Conservation (phyloP, 1,139 yeast species). For the Meyerozyma smithsonii region DNA sequence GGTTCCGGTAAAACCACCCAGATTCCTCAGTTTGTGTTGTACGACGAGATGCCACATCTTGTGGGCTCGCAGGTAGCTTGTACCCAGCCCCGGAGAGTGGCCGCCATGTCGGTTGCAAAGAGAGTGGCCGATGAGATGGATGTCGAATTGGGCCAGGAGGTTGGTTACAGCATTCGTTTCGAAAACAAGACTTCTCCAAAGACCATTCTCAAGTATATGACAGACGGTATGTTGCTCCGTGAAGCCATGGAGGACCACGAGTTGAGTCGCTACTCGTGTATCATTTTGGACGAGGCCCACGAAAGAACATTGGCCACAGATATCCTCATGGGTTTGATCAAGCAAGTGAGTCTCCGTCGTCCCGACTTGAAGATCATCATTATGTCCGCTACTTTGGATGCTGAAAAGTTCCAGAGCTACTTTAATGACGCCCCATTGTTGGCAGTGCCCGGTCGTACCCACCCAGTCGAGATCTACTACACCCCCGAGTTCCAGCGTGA, state of each 20-base stretch:
- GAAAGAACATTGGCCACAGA: constrained; percentile 96
- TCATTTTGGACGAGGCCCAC: constrained; percentile 96
- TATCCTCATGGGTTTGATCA: constrained; percentile 90
- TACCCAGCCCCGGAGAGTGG: constrained; percentile 97
- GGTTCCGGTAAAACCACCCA: constrained; percentile 98
- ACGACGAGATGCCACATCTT: constrained; percentile 85
- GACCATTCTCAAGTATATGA: constrained; percentile 91
- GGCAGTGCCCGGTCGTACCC: constrained; percentile 98
- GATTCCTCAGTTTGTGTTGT: constrained; percentile 91
- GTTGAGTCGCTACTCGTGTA: constrained; percentile 75
- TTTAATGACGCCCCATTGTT: constrained; percentile 88
- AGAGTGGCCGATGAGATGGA: constrained; percentile 98
- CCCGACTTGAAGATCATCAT: constrained; percentile 87
- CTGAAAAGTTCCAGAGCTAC: constrained; percentile 88
- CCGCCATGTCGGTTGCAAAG: constrained; percentile 95
- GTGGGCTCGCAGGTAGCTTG: constrained; percentile 83
- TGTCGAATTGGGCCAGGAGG: constrained; percentile 84
- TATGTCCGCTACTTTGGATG: constrained; percentile 98
- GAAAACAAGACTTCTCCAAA: constrained; percentile 80
- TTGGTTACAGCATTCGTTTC: constrained; percentile 89
- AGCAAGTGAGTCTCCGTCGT: constrained; percentile 74
- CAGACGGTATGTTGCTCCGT: constrained; percentile 96
- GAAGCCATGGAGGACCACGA: constrained; percentile 98
- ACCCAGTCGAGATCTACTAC: constrained; percentile 93
- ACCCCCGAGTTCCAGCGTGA: constrained; percentile 96